Conservation (phyloP, 2,329 filamentous ascomycete species). For the Paracamarosporium sp. region DNA sequence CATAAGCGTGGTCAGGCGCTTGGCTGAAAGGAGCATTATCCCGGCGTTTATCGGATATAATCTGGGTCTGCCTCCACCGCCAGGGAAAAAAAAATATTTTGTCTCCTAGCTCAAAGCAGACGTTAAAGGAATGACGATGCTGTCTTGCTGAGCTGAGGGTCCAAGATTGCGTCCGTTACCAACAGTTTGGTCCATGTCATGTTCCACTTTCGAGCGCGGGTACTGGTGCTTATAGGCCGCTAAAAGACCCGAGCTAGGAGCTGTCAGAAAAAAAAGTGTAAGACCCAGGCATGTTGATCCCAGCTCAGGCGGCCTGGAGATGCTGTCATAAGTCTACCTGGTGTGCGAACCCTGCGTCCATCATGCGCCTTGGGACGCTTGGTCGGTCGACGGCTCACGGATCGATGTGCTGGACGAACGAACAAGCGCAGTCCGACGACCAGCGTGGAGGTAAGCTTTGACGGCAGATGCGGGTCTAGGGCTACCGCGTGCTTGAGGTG, state of each 20-base stretch:
- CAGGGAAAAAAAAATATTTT: not conserved
- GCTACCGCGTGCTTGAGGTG: not conserved
- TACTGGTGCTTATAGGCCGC: not conserved
- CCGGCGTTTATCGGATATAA: not conserved
- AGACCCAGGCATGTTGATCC: not conserved
- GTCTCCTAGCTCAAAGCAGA: not conserved
- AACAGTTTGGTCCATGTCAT: not conserved
- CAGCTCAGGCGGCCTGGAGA: not conserved
- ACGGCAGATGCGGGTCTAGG: not conserved
- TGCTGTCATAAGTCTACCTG: not conserved
- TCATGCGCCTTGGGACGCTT: not conserved
- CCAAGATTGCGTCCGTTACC: not conserved
- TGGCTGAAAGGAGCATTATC: not conserved
- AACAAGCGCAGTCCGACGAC: not conserved
- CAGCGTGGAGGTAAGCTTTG: conserved; percentile 3
- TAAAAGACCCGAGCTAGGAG: not conserved
- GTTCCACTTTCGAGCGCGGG: not conserved
- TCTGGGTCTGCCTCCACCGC: not conserved
- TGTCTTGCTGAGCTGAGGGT: not conserved
- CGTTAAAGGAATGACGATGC: not conserved
- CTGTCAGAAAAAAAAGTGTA: conserved; percentile 5
- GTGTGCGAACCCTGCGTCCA: not conserved
- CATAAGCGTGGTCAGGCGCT: conserved; percentile 8
- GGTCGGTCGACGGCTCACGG: not conserved
- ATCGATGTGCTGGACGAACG: not conserved